phyloP scores from a whole-genome alignment of 106 monocot genomes.

The Triglochin maritima region DNA sequence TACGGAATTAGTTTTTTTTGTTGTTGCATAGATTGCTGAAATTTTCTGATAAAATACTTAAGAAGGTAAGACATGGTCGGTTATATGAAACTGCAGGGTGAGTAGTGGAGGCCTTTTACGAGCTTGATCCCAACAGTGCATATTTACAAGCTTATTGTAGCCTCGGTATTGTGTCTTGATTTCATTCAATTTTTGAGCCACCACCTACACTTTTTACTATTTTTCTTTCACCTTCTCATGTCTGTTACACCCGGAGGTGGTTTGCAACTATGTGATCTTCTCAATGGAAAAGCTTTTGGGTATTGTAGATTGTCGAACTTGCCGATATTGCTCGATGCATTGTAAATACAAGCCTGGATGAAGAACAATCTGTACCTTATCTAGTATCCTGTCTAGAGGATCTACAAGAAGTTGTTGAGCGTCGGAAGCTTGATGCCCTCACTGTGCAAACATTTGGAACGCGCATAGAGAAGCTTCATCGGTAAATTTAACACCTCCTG shows the following conservation, averaged over 20 bases:
- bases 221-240: too few species aligned
- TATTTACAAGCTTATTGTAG: too few species aligned
- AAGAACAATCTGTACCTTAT: constrained; percentile 58
- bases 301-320: constrained; percentile 69
- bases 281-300: not conserved
- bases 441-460: constrained; percentile 97
- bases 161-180: too few species aligned
- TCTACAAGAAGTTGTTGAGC: constrained; percentile 88
- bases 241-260: not conserved
- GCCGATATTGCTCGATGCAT: constrained; percentile 98
- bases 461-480: constrained; percentile 92
- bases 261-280: not conserved
- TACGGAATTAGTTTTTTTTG: too few species aligned
- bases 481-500: constrained; percentile 27
- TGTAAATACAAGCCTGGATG: constrained; percentile 63
- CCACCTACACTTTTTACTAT: too few species aligned
- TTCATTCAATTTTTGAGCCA: too few species aligned
- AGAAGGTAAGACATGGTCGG: too few species aligned
- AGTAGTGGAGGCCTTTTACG: too few species aligned
- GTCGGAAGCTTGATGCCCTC: constrained; percentile 80
- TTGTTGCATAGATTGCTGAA: too few species aligned
- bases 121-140: too few species aligned
- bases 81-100: too few species aligned
- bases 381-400: constrained; percentile 89
- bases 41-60: too few species aligned